A percentile compares a stretch with the other conserved stretches of the same genome.
Evolutionary conservation across 2,329 filamentous ascomycete species (phyloP).

Genomic region (Phialocephala sp.): DNA sequence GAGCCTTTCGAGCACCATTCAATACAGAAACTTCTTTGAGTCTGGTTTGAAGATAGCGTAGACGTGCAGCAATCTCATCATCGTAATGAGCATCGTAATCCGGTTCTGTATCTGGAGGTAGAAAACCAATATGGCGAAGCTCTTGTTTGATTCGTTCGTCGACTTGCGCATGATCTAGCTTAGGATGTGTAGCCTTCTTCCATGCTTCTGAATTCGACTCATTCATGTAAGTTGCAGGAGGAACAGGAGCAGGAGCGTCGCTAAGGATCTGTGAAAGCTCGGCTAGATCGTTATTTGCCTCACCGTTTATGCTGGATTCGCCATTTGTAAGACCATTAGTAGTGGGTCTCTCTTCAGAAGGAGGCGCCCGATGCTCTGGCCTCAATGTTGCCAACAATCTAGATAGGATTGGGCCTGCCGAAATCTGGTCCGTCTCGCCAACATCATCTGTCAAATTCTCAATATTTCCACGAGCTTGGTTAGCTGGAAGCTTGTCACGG

Average conservation of each 20-base stretch:
- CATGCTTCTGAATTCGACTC: slow-evolving; percentile 78
- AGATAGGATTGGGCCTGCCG: slow-evolving; percentile 83
- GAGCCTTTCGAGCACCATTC: slow-evolving; percentile 89
- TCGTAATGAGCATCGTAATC: slow-evolving; percentile 92
- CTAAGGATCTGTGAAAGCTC: slow-evolving; percentile 33
- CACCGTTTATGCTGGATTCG: slow-evolving; percentile 52
- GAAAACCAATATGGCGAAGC: slow-evolving; percentile 86
- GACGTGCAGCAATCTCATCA: slow-evolving; percentile 88
- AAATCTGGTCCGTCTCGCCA: slow-evolving; percentile 88
- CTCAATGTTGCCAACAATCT: slow-evolving; percentile 82
- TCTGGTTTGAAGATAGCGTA: slow-evolving; percentile 83
- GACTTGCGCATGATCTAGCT: slow-evolving; percentile 83
- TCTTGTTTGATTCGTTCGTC: slow-evolving; percentile 93
- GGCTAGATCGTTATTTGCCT: slow-evolving; percentile 45
- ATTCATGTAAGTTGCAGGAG: slow-evolving; percentile 79
- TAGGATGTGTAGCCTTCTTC: slow-evolving; percentile 77
- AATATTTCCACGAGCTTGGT: slow-evolving; percentile 83
- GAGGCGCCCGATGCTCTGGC: slow-evolving; percentile 68
- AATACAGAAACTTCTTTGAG: slow-evolving; percentile 82
- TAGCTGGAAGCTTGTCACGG: slow-evolving; percentile 72
- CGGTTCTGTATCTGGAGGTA: slow-evolving; percentile 69
- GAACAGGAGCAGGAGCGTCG: slow-evolving; percentile 44
- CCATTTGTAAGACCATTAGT: slow-evolving; percentile 59
- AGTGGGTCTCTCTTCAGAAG: slow-evolving; percentile 59
- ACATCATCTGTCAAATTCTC: slow-evolving; percentile 86